Base-by-base conservation (phyloP, 2,329 filamentous ascomycete genomes). In the Fragosphaeria purpurea region DNA sequence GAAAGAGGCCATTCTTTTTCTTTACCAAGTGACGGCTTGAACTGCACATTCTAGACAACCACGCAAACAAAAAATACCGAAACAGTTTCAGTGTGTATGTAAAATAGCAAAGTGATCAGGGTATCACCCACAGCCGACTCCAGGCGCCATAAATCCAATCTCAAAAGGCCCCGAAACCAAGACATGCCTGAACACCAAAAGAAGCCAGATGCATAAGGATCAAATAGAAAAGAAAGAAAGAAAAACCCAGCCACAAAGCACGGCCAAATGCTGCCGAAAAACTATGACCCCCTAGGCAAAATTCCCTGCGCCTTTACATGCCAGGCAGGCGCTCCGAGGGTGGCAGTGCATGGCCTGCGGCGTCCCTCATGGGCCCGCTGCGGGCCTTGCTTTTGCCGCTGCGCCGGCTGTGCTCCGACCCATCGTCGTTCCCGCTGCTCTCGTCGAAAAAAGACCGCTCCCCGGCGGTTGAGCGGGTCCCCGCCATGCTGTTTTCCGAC, bases 271-370 rank as follows among this genome's bases (percentile, higher is more conserved):
- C 22, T 22, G 22, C 22, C 22, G 22, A 22, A 22, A 22, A 2
- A 2, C 22, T 22, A 30, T 4, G n/a, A 41, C 1, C 4, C 8
- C 22, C 22, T 22, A 3, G 3, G 22, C 12, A 22, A 22, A 3
- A 41, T 3, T 7, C 41, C 4, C 30, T 44, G 12, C 10, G 42
- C 43, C 40, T n/a, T 22, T 42, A 57, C 8, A 51, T 50, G 2
- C 57, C 53, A 10, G 76, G 75, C 11, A 75, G 76, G 56, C 70
- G 70, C 59, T 80, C 77, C 2, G 77, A 66, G 30, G 72, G 65
- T 7, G 77, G 77, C 31, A 80, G 62, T 41, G 64, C 61, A 48
- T 77, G 67, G 40, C 78, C 77, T 13, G 71, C 71, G 1, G 70
- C 66, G 57, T 81, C 78, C 51, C 71, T 67, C 3, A 71, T 56